Evolutionary conservation across 2,329 filamentous ascomycete species (phyloP), one percentile per base, ranked within the genome.

Genomic region (Colletotrichum euphorbiae): DNA sequence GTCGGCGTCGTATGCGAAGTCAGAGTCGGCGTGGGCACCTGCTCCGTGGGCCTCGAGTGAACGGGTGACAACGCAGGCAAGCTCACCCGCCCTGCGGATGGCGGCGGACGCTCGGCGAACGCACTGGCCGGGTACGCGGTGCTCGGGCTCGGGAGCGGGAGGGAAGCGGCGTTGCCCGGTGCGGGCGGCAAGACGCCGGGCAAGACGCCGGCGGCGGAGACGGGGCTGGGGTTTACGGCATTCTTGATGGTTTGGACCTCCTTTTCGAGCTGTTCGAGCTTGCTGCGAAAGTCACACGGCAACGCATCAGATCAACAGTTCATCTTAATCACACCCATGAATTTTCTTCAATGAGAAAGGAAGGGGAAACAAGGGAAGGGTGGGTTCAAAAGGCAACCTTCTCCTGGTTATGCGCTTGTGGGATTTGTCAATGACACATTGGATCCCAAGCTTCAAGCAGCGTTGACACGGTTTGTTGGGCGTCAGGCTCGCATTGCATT

Each of bases 381-480:
- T 1, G 21, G 54, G 40, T 45, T 31, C 28, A 28, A 65, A 61
- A 33, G 72, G 28, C 28, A 52, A 82, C 82, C 82, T 84, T 75
- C 80, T 73, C 67, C 79, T 80, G 4, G 82, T 83, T 45, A 81
- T 77, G 68, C 82, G 77, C 74, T 84, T 84, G 67, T 84, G 82
- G 55, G 78, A 77, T 72, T 81, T 83, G 71, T 84, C 82, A 33
- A 84, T 80, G 11, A 84, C 78, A 60, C 82, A 84, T 17, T 77
- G 72, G 33, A 83, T 74, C 43, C 79, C 74, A 24, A 83, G 74
- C 75, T 84, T 84, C 65, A 78, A 74, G 68, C 82, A 84, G 52
- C 82, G 78, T 67, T 82, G 79, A 61, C 82, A 84, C 31, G 80
- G 79, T 71, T 82, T 77, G 57, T 80, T 80, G 2, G 76, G 72